Percentiles rank a stretch among this genome's conserved stretches.
phyloP scores from a whole-genome alignment of 768 basidiomycete species.

The Lactarius vividus region DNA sequence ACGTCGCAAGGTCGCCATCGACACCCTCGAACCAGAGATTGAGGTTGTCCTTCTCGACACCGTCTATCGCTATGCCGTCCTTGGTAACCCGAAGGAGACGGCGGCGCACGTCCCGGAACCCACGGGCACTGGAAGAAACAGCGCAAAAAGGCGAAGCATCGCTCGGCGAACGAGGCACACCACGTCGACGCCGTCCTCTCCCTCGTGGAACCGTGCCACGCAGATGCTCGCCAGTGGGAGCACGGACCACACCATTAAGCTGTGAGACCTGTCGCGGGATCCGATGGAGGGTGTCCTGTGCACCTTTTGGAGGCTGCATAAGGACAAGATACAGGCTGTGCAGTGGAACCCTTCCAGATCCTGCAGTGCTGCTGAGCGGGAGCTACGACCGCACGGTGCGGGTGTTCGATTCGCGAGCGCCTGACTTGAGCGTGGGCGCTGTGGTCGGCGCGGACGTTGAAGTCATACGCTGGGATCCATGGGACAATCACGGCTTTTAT shows the following conservation, averaged over 20 bases:
- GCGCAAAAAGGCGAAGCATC: constrained; percentile 78
- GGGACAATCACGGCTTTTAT: constrained; percentile 84
- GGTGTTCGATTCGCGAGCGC: constrained; percentile 88
- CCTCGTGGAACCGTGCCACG: constrained; percentile 87
- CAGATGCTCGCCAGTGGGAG: constrained; percentile 87
- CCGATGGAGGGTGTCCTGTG: constrained; percentile 67
- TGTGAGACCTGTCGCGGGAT: constrained; percentile 89
- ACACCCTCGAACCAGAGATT: constrained; percentile 95
- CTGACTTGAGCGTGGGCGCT: constrained; percentile 79
- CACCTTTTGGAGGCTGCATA: constrained; percentile 78
- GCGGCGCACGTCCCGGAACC: constrained; percentile 75
- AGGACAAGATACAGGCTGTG: constrained; percentile 94
- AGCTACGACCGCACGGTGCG: constrained; percentile 93
- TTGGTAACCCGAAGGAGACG: constrained; percentile 85
- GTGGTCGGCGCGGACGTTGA: constrained; percentile 91
- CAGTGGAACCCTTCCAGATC: constrained; percentile 92
- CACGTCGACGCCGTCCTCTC: constrained; percentile 95
- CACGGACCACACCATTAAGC: constrained; percentile 92
- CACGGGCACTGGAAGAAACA: constrained; percentile 97
- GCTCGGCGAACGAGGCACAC: constrained; percentile 56
- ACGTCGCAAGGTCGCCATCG: constrained; percentile 96
- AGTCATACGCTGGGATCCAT: constrained; percentile 93
- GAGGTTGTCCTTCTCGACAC: constrained; percentile 95
- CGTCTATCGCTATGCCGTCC: constrained; percentile 88
- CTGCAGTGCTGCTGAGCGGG: constrained; percentile 87